Percentiles rank a stretch among this genome's conserved stretches.
Evolutionary conservation across 345 rosid genomes (phyloP).

Genomic region (Populus davidiana): DNA sequence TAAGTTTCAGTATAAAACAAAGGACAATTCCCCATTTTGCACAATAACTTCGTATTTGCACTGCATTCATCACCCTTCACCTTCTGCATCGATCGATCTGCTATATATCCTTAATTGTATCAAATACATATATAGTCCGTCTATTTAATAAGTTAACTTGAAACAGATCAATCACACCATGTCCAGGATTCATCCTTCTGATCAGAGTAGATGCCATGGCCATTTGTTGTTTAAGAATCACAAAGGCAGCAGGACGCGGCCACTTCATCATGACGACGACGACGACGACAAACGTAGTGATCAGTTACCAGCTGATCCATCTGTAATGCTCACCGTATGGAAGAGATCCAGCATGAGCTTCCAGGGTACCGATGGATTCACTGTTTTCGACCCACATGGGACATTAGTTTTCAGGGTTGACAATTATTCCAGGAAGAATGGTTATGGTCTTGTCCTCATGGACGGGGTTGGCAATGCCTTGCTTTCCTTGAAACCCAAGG

Average conservation of each 20-base stretch:
- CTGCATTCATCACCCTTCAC: not conserved
- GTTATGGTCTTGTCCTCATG: constrained; percentile 44
- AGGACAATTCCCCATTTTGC: not conserved
- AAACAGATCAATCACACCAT: constrained; percentile 6
- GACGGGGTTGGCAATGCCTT: constrained; percentile 49
- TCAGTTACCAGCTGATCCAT: not conserved
- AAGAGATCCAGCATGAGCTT: constrained; percentile 58
- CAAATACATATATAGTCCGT: not conserved
- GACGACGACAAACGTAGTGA: not conserved
- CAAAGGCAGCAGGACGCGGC: not conserved
- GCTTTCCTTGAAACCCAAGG: constrained; percentile 44
- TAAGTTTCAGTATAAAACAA: constrained; percentile 9
- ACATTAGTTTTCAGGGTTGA: constrained; percentile 45
- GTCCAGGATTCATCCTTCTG: constrained; percentile 45
- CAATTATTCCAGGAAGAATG: constrained; percentile 46
- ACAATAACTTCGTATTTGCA: not conserved
- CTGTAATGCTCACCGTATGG: constrained; percentile 37
- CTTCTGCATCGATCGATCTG: too few species aligned
- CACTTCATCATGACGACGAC: not conserved
- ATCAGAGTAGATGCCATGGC: not conserved
- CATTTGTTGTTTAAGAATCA: not conserved
- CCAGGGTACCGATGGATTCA: constrained; percentile 59
- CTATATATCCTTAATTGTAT: not conserved
- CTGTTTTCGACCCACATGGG: constrained; percentile 41
- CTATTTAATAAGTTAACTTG: not conserved